phyloP scores from a whole-genome alignment of 257 asterid species.

The Avicennia marina region DNA sequence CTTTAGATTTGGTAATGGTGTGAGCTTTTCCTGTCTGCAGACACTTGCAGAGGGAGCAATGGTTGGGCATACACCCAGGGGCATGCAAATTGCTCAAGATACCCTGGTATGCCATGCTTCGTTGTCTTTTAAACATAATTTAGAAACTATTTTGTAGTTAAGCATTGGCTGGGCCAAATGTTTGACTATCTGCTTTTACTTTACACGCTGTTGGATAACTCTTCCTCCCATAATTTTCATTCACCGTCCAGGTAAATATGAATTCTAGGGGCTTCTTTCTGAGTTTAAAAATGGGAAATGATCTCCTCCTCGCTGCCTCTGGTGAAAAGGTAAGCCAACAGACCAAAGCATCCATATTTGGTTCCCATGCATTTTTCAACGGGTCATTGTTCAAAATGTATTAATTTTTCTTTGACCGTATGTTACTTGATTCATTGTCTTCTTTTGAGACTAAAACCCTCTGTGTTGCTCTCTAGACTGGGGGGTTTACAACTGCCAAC shows the following conservation, averaged over 20 bases:
- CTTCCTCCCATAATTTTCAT: conserved; percentile 12
- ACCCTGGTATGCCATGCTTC: conserved; percentile 52
- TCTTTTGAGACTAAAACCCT: background rate
- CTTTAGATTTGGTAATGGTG: conserved; percentile 9
- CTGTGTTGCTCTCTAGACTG: conserved; percentile 44
- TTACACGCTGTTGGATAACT: background rate
- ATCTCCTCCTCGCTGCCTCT: conserved; percentile 75
- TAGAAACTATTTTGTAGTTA: background rate
- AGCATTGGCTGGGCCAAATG: too few relatives aligned
- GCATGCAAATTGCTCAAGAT: conserved; percentile 89
- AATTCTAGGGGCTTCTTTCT: conserved; percentile 42
- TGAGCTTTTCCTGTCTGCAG: conserved; percentile 34
- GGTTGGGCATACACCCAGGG: conserved; percentile 76
- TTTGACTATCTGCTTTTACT: too few relatives aligned
- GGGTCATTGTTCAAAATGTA: too few relatives aligned
- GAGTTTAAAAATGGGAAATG: conserved; percentile 47
- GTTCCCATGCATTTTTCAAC: background rate
- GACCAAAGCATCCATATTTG: background rate
- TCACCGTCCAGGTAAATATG: conserved; percentile 49
- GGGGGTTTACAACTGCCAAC: conserved; percentile 81
- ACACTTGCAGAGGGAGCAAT: conserved; percentile 83
- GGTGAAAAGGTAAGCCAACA: conserved; percentile 73
- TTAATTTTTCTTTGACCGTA: too few relatives aligned
- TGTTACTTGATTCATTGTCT: background rate
- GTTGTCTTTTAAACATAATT: background rate